Evolutionary conservation across 257 asterid species (phyloP), one percentile per base, ranked within the genome.

Genomic region (Agastache rugosa): DNA sequence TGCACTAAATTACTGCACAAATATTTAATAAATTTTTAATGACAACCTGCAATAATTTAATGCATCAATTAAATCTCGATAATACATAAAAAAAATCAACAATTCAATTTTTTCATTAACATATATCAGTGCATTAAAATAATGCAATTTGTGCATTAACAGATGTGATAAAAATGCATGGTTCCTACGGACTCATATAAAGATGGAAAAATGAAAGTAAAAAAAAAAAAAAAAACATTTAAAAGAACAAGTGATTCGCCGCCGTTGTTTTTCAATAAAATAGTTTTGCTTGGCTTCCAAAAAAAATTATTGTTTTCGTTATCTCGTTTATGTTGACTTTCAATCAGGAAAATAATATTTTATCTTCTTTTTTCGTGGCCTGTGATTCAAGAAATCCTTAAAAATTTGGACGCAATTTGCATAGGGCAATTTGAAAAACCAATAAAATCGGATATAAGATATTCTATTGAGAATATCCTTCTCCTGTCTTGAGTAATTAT

Each of bases 381-480:
- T 19, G 7, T 48, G 15, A 50, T 45, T 69, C 16, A 51, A 41
- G 67, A 50, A 61, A 50, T 12, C 61, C 48, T 77, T 25, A 60
- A 10, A 29, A 23, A 23, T 60, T 50, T 37, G 72, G 58, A 69
- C 10, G 16, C 55, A 50, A 39, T 8, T 77, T 23, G 80, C 50
- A 8, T 11, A 42, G 12, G 44, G 2, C 47, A 47, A 51, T 27
- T 54, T 69, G 58, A 53, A 61, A 61, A 29, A 62, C 50, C 34
- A 23, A 50, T 39, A 61, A 56, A 16, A 31, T 58, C 2, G 69
- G 11, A 19, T 2, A 17, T 7, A 17, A 68, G 71, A 60, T 76
- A 60, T 47, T 59, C 60, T 14, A 11, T n/a, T 29, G 11, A 23
- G 79, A 55, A 75, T 75, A 67, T 75, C 20, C 79, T 23, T 16